Percentiles rank a stretch among this genome's conserved stretches.
phyloP scores from a whole-genome alignment of 257 asterid genomes.

The Nicotiana tabacum region DNA sequence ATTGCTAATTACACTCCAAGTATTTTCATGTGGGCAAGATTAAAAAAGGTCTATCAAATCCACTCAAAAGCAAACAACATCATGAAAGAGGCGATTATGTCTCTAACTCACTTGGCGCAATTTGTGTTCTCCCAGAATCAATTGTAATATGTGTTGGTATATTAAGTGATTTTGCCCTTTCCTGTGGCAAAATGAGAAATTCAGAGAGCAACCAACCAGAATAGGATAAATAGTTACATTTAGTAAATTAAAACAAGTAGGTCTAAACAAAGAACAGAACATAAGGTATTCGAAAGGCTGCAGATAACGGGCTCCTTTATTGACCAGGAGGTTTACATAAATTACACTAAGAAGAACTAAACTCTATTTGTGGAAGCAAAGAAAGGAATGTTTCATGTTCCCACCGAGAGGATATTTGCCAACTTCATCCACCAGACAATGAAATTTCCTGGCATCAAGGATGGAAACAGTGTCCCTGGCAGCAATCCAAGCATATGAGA shows the following conservation, averaged over 20 bases:
- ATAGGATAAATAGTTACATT: background rate
- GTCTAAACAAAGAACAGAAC: background rate
- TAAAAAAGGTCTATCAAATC: background rate
- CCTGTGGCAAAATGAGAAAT: conserved; percentile 37
- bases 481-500: background rate
- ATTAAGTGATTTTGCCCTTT: conserved; percentile 67
- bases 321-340: background rate
- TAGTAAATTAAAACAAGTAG: background rate
- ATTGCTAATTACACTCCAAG: background rate
- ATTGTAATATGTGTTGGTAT: conserved; percentile 76
- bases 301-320: background rate
- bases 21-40: background rate
- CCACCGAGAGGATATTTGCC: background rate
- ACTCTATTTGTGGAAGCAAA: no score
- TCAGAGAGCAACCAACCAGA: background rate
- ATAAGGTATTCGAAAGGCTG: background rate
- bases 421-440: background rate
- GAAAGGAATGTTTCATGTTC: background rate
- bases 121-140: conserved; percentile 98
- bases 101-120: conserved; percentile 82
- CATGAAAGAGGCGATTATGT: background rate
- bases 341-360: no score
- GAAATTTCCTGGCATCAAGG: background rate
- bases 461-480: conserved; percentile 2
- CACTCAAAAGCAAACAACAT: background rate